Percentiles rank a stretch among this genome's conserved stretches.
Conservation (phyloP, 345 rosid genomes). For the Eucalyptus sp. region DNA sequence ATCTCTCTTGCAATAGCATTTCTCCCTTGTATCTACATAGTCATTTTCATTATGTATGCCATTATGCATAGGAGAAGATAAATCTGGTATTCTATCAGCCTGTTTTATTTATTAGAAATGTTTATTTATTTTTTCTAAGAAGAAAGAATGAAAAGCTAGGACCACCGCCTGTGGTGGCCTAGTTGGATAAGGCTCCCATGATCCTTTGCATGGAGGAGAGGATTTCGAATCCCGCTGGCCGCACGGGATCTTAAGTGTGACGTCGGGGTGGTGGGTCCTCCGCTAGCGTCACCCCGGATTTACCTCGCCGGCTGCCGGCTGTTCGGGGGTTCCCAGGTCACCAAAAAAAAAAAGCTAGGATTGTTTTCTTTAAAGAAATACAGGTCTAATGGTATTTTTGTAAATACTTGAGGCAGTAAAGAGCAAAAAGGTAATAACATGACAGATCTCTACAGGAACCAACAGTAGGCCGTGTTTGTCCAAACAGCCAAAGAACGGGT, state of each 20-base stretch:
- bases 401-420: background rate
- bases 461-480: background rate
- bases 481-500: background rate
- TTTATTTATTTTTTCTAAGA: background rate
- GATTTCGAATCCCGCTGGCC: no score
- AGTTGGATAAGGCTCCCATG: no score
- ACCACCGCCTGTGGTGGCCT: no score
- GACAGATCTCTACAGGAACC: background rate
- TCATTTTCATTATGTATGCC: background rate
- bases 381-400: background rate
- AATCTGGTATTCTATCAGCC: background rate
- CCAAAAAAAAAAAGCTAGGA: no score
- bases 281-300: no score
- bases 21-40: background rate
- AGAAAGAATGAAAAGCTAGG: background rate
- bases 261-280: no score
- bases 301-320: no score
- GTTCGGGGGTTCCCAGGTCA: no score
- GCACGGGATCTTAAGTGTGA: no score
- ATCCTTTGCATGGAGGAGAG: no score
- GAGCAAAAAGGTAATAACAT: background rate
- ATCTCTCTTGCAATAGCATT: background rate
- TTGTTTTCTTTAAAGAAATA: background rate
- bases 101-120: background rate
- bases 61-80: background rate